Evolutionary conservation across 148 eudicot genomes (phyloP).

Genomic region (Chenopodium formosanum): DNA sequence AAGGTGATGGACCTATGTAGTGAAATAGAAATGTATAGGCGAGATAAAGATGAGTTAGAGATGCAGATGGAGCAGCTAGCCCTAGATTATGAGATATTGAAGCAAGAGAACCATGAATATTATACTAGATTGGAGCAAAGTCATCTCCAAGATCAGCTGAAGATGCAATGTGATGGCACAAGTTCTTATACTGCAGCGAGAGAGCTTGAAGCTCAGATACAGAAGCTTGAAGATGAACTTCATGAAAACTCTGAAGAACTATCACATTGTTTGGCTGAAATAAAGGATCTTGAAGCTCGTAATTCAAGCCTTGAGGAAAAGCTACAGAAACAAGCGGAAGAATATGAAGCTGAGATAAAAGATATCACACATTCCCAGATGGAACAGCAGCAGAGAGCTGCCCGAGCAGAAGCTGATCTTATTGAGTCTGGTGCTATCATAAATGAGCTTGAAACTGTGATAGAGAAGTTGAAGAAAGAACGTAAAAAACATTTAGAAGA

Average conservation of each 20-base stretch:
- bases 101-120: constrained; percentile 87
- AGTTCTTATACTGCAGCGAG: constrained; percentile 41
- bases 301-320: constrained; percentile 27
- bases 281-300: constrained; percentile 34
- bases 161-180: constrained; percentile 78
- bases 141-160: constrained; percentile 77
- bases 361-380: constrained; percentile 19
- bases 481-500: constrained; percentile 28
- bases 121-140: constrained; percentile 72
- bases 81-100: constrained; percentile 87
- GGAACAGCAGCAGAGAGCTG: constrained; percentile 34
- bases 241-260: constrained; percentile 31
- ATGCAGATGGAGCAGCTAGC: constrained; percentile 97
- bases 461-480: constrained; percentile 33
- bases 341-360: constrained; percentile 22
- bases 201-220: constrained; percentile 32
- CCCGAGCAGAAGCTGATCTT: constrained; percentile 32
- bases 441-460: constrained; percentile 28
- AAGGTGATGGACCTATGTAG: constrained; percentile 69
- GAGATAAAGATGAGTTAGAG: constrained; percentile 90
- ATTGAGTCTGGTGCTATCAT: constrained; percentile 23
- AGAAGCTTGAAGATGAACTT: constrained; percentile 40
- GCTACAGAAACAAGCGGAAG: constrained; percentile 31
- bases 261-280: constrained; percentile 28
- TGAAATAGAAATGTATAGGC: constrained; percentile 72